Percentiles rank a stretch among this genome's conserved stretches.
These are phyloP conservation scores for Lactifluus piperatus DNA, from an alignment of 768 basidiomycete species.

Conservation along the genomic window DNA sequence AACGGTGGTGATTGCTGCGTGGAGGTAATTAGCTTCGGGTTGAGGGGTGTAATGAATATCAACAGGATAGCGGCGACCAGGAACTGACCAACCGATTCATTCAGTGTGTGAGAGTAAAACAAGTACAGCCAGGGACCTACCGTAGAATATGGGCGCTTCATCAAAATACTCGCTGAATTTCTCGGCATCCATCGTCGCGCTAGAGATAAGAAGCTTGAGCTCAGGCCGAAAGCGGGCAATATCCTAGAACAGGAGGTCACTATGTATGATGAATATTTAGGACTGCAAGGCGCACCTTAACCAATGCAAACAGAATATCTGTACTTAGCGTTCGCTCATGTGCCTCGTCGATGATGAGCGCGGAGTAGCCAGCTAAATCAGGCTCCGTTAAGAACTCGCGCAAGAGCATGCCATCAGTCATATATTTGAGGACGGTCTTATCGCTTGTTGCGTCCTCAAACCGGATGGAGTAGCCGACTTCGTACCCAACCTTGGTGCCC, in stretches of 20 bases:
- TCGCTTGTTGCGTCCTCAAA: conserved; percentile 99
- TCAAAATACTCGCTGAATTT: conserved; percentile 99
- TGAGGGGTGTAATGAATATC: conserved; percentile 99
- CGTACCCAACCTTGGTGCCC: conserved; percentile 93
- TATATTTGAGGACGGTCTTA: conserved; percentile 97
- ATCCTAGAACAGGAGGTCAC: conserved; percentile 48
- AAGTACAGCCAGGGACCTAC: conserved; percentile 34
- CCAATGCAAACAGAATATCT: conserved; percentile 95
- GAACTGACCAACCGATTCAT: conserved; percentile 44
- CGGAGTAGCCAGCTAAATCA: conserved; percentile 89
- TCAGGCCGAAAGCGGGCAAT: conserved; percentile 96
- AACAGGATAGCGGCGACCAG: conserved; percentile 94
- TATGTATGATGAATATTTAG: conserved; percentile 14
- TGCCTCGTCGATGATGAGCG: conserved; percentile 96
- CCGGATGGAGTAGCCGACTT: conserved; percentile 99
- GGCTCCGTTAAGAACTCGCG: conserved; percentile 98
- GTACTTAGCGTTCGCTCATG: conserved; percentile 97
- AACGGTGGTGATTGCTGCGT: conserved; percentile 96
- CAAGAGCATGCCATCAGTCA: conserved; percentile 99
- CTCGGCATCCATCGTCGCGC: conserved; percentile 94
- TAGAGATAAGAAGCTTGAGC: conserved; percentile 85
- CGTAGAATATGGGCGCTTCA: conserved; percentile 88
- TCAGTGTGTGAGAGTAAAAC: not conserved
- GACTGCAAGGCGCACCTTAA: conserved; percentile 67
- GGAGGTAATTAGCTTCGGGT: conserved; percentile 97